Evolutionary conservation across 805 yeast species (phyloP).

Genomic region (Ogataea degrootiae): DNA sequence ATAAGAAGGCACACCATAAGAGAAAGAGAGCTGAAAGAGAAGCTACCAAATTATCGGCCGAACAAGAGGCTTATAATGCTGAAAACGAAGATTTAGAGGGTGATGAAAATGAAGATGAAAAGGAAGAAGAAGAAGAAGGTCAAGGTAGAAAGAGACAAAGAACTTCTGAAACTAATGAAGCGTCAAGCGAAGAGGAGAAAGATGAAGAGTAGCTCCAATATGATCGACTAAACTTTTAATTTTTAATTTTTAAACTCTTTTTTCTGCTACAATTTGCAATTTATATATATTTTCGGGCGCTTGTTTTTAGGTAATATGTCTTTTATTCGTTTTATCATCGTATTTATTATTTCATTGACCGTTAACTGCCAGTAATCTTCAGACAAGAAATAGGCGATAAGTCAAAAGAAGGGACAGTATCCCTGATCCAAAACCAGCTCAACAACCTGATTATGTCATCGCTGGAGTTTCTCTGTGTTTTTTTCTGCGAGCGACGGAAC

Average conservation of each 20-base stretch:
- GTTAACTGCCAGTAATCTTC: no score
- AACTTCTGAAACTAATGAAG: not conserved
- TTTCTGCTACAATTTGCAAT: no score
- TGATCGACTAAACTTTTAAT: not conserved
- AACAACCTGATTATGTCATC: no score
- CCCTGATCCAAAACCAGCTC: no score
- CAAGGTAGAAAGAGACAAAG: conserved; percentile 1
- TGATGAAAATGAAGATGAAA: conserved; percentile 20
- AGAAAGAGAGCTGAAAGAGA: conserved; percentile 50
- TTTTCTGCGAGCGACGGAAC: no score
- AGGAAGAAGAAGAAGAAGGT: conserved; percentile 8
- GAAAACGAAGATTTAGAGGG: conserved; percentile 18
- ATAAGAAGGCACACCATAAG: conserved; percentile 48
- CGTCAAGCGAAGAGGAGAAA: conserved; percentile 13
- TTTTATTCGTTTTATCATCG: no score
- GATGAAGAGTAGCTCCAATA: not conserved
- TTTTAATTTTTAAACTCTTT: not conserved
- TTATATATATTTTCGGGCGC: conserved; percentile 1
- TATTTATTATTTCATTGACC: no score
- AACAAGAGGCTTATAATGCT: conserved; percentile 23
- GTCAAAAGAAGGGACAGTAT: no score
- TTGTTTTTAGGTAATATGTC: not conserved
- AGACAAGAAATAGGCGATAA: no score
- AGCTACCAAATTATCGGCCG: conserved; percentile 27
- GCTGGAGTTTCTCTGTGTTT: no score